Conservation (phyloP, 164 flowering plant species). For the Magnolia sinica region DNA sequence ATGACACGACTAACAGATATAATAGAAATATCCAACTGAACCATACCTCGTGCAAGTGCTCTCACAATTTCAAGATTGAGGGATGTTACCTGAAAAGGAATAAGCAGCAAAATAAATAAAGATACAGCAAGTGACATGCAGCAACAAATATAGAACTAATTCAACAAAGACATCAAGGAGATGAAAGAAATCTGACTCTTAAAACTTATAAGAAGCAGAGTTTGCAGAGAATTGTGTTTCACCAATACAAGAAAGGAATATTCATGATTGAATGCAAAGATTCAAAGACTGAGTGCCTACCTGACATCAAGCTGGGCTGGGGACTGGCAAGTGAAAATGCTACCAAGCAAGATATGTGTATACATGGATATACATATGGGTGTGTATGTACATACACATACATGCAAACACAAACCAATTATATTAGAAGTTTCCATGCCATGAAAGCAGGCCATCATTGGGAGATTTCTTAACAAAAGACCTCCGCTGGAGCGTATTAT, state of each 20-base stretch:
- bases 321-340: not conserved
- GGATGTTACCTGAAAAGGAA: constrained; percentile 66
- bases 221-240: not conserved
- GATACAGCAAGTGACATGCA: not conserved
- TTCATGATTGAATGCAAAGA: not conserved
- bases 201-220: not conserved
- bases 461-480: not conserved
- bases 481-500: too few species aligned
- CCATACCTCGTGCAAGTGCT: constrained; percentile 84
- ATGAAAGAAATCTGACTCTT: not conserved
- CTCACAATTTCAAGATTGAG: constrained; percentile 94
- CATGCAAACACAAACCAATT: not conserved
- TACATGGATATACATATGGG: not conserved
- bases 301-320: not conserved
- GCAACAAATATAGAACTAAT: not conserved
- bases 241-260: not conserved
- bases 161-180: not conserved
- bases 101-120: not conserved
- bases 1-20: not conserved
- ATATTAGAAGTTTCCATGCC: not conserved
- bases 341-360: not conserved
- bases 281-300: not conserved
- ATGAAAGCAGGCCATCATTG: not conserved
- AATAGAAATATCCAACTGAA: not conserved
- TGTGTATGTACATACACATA: not conserved